These are phyloP conservation scores for Fusarium oxysporum DNA, from an alignment of 2,329 filamentous ascomycete genomes.

Conservation along the genomic window DNA sequence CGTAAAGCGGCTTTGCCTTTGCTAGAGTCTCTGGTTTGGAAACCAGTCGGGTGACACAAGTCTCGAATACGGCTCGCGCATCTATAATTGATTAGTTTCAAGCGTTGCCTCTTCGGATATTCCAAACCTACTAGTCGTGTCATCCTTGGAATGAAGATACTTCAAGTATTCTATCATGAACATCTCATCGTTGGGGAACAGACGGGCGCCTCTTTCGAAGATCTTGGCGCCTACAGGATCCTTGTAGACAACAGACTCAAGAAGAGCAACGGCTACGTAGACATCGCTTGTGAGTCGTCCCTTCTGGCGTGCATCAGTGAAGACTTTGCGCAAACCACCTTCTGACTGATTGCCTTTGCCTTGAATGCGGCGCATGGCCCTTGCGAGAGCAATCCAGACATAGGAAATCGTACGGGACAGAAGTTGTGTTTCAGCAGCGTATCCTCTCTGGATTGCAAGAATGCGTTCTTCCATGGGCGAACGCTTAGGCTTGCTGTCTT, in stretches of 20 bases:
- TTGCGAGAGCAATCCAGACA: conserved; percentile 94
- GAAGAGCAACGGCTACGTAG: conserved; percentile 90
- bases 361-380: conserved; percentile 93
- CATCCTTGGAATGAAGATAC: conserved; percentile 90
- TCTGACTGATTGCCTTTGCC: conserved; percentile 75
- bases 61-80: conserved; percentile 95
- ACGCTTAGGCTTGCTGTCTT: conserved; percentile 54
- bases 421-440: conserved; percentile 77
- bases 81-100: conserved; percentile 63
- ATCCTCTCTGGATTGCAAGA: conserved; percentile 71
- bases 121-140: conserved; percentile 83
- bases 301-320: conserved; percentile 86
- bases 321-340: conserved; percentile 89
- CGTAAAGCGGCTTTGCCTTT: conserved; percentile 86
- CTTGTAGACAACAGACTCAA: conserved; percentile 97
- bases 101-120: neutral
- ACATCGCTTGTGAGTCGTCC: conserved; percentile 94
- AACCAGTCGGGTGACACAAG: conserved; percentile 84
- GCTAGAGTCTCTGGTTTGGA: conserved; percentile 78
- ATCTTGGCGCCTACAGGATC: conserved; percentile 94
- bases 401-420: conserved; percentile 90
- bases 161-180: conserved; percentile 98
- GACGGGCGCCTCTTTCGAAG: conserved; percentile 90
- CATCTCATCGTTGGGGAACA: conserved; percentile 93
- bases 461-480: conserved; percentile 75